Conservation (phyloP, 192 early-diverging fungal species). For the Backusella circina region DNA sequence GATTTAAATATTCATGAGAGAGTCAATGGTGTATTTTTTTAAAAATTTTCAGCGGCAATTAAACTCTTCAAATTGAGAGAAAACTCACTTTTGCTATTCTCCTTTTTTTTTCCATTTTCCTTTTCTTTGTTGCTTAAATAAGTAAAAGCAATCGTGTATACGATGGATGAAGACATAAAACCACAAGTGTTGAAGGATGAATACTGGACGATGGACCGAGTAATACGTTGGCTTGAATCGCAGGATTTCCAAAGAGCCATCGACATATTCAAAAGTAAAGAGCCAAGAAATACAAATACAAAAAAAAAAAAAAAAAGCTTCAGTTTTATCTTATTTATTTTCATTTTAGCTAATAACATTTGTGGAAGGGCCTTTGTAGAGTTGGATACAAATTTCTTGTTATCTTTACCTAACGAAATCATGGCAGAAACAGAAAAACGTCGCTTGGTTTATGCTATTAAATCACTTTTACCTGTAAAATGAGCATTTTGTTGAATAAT, state of each 20-base stretch:
- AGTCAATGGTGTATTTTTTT: too few species aligned
- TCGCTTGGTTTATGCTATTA: not conserved
- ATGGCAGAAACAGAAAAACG: not conserved
- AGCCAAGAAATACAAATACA: not conserved
- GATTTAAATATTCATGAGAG: too few species aligned
- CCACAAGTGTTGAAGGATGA: not conserved
- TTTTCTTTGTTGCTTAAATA: not conserved
- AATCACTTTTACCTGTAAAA: slow-evolving; percentile 4
- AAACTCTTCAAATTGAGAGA: not conserved
- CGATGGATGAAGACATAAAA: not conserved
- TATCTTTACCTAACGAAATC: not conserved
- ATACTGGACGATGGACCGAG: slow-evolving; percentile 3
- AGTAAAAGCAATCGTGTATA: not conserved
- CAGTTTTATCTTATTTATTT: not conserved
- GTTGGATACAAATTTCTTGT: not conserved
- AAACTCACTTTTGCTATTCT: not conserved
- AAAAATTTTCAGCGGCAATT: too few species aligned
- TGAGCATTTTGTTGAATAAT: too few species aligned
- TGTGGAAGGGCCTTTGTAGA: slow-evolving; percentile 5
- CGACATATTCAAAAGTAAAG: slow-evolving; percentile 6
- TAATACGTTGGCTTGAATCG: not conserved
- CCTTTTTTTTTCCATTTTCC: not conserved
- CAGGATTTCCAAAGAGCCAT: not conserved
- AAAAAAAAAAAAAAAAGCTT: not conserved
- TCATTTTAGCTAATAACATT: not conserved